A percentile compares a stretch with the other conserved stretches of the same genome.
Evolutionary conservation across 179 eudicot species (phyloP).

Genomic region (Corrigiola litoralis): DNA sequence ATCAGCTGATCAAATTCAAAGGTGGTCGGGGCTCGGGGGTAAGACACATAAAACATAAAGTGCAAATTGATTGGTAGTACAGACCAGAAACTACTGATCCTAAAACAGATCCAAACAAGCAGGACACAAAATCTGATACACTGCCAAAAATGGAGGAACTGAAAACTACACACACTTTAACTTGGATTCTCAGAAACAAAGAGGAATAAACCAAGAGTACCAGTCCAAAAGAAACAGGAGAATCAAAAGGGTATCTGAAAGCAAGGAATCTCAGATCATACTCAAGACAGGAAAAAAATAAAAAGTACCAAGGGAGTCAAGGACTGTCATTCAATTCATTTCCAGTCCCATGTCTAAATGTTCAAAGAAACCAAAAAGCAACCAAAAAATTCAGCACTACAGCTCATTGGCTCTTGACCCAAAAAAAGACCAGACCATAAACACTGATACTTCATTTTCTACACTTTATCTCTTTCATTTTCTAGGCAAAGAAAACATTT

Average conservation of each 20-base stretch:
- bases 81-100: conserved; percentile 10
- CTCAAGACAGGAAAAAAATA: not conserved
- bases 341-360: not conserved
- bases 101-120: conserved; percentile 18
- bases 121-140: not conserved
- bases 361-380: conserved; percentile 12
- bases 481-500: not conserved
- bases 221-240: conserved; percentile 23
- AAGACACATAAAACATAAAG: too few relatives aligned
- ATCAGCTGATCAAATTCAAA: too few relatives aligned
- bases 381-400: conserved; percentile 21
- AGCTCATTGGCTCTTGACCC: conserved; percentile 20
- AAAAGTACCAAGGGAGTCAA: conserved; percentile 20
- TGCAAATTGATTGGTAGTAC: too few relatives aligned
- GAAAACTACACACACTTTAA: not conserved
- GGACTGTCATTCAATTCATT: conserved; percentile 11
- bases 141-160: not conserved
- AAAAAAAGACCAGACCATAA: conserved; percentile 17
- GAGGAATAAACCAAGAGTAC: conserved; percentile 10
- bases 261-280: conserved; percentile 17
- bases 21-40: too few relatives aligned
- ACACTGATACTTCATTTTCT: conserved; percentile 19
- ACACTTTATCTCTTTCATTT: conserved; percentile 14
- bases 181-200: not conserved
- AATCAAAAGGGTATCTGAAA: conserved; percentile 17